Base-by-base conservation (phyloP, 2,329 filamentous ascomycete species). In the Capronia epimyces region DNA sequence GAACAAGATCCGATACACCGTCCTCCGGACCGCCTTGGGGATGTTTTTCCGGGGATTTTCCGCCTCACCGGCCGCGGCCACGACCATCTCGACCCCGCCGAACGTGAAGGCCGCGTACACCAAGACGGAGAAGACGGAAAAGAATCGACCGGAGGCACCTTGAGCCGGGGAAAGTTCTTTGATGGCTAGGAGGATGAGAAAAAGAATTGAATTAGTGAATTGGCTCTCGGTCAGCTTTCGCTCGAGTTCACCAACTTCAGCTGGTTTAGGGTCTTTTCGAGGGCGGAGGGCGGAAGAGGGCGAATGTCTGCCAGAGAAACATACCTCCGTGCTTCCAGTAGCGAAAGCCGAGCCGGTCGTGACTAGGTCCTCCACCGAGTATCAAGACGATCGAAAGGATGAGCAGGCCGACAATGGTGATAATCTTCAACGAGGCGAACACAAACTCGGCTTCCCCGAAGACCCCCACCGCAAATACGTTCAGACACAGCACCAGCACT, bases 401-500 rank as follows among this genome's bases (percentile, higher is more conserved):
- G 55, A 78, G 71, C 32, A 79, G 63, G 0, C 73, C 75, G 36
- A 78, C 58, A 50, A 77, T 76, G 3, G 72, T 74, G 4, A 68
- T 68, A 31, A 78, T 65, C 58, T 79, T 78, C 57, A 77, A 64
- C 2, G 72, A 68, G 18, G 74, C 74, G 50, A 78, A 77, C 24
- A 66, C 64, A 62, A 76, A 77, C 44, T 67, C 60, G 27, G 81
- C 76, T 60, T 59, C 59, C 34, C 60, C 59, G 46, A 59, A 62
- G 34, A 60, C 54, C 16, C 50, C 40, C 12, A 88, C 83, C 0
- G 82, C 82, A 52, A 89, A 70, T 36, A 89, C 62, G 60, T 90
- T 90, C 66, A 89, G 73, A 3, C 72, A 52, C 12, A 75, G 72
- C 48, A 65, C 73, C 7, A 62, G 34, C 13, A 58, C 53, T 13